Evolutionary conservation across 2,329 filamentous ascomycete species (phyloP).

Genomic region (Penicillium sp.): DNA sequence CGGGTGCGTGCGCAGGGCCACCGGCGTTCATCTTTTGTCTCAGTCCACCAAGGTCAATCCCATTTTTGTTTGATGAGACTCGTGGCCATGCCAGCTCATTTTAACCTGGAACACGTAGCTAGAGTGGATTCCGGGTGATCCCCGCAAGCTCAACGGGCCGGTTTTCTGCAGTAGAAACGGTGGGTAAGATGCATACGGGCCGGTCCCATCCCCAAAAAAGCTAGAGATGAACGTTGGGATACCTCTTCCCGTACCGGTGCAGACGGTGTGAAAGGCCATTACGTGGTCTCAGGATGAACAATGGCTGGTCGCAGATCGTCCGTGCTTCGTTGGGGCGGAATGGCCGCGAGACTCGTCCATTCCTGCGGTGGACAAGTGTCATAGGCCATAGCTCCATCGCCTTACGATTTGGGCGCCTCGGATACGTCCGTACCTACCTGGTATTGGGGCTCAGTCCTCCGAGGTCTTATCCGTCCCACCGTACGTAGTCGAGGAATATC

Average conservation of each 20-base stretch:
- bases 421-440: background rate
- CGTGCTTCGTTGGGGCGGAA: constrained; percentile 7
- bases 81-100: background rate
- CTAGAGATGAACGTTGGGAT: background rate
- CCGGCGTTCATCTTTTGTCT: constrained; percentile 11
- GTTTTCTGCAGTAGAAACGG: constrained; percentile 7
- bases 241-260: background rate
- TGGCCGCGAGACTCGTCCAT: constrained; percentile 18
- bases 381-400: background rate
- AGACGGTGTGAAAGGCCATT: background rate
- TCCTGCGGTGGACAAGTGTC: background rate
- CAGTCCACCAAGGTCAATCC: constrained; percentile 5
- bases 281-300: constrained; percentile 2
- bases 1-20: constrained; percentile 14
- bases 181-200: constrained; percentile 9
- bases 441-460: background rate
- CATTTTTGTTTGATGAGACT: background rate
- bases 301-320: constrained; percentile 18
- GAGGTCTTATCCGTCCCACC: background rate
- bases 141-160: constrained; percentile 12
- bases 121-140: constrained; percentile 13
- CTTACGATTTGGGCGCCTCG: background rate
- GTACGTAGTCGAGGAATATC: background rate
- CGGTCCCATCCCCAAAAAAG: background rate
- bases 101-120: constrained; percentile 17